Evolutionary conservation across 352 stramenopile species (phyloP), one percentile per base, ranked within the genome.

Genomic region (Phytophthora constricta): DNA sequence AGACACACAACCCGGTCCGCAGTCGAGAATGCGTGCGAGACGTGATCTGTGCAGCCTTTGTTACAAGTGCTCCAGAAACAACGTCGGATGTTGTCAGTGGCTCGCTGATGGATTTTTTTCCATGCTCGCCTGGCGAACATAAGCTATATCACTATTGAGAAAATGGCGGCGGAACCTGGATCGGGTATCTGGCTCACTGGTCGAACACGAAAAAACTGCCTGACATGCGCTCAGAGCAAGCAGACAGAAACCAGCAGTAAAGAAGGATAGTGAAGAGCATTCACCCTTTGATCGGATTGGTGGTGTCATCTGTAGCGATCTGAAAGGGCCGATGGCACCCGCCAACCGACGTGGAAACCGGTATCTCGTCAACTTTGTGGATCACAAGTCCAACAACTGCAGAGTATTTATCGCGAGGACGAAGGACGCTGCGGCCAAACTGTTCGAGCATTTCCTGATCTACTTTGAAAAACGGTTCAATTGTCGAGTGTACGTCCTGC

Each of bases 151-250:
- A 60, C 62, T 0, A 55, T 70, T 42, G 13, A 47, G 23, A 28
- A 31, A 0, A 68, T 68, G 5, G 19, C 52, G 1, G 55, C n/a
- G 43, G 34, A 46, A 64, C 3, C 54, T 2, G 53, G 31, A 0
- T 59, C 62, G 8, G 62, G 62, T 10, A 56, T 70, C 17, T 8
- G 25, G 13, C 23, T 64, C n/a, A 56, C 62, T 4, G 54, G 64
- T 11, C 1, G 50, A 0, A 45, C 31, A 19, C 42, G 68, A 0
- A 33, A 16, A 0, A 66, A 59, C 22, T 62, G 67, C 28, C 16
- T 71, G 26, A 42, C 55, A 5, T 74, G 59, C 23, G 53, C 60
- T 0, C 48, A 63, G 27, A 47, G 67, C 19, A 71, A 75, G 42
- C 42, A 71, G 37, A 58, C 7, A 66, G 65, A 51, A 69, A 64